A percentile compares a stretch with the other conserved stretches of the same genome.
phyloP scores from a whole-genome alignment of 345 rosid species.

The Geranium rotundifolium region DNA sequence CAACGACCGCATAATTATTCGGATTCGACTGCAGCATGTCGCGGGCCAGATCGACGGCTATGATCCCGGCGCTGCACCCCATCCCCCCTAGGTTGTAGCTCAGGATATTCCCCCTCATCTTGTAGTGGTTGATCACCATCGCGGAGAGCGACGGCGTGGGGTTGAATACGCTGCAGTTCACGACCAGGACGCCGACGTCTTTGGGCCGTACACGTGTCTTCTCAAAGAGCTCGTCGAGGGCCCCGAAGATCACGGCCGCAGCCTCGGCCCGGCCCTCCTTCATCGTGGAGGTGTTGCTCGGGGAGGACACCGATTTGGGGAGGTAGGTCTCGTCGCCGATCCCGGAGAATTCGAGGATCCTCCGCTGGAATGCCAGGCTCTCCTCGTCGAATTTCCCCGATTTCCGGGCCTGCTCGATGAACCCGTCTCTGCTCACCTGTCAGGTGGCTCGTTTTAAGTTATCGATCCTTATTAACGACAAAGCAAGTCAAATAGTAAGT shows the following conservation, averaged over 20 bases:
- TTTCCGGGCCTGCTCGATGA: constrained; percentile 42
- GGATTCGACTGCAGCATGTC: constrained; percentile 93
- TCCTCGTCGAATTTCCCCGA: constrained; percentile 63
- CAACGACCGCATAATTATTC: constrained; percentile 67
- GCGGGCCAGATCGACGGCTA: constrained; percentile 67
- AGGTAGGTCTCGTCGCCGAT: constrained; percentile 76
- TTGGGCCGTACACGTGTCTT: constrained; percentile 72
- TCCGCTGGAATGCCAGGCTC: constrained; percentile 47
- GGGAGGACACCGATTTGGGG: constrained; percentile 44
- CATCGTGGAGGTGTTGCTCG: constrained; percentile 62
- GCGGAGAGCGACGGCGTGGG: constrained; percentile 90
- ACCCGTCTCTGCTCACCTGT: constrained; percentile 63
- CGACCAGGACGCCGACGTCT: constrained; percentile 80
- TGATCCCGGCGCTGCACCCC: constrained; percentile 94
- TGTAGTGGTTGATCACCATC: constrained; percentile 88
- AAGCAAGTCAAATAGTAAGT: background rate
- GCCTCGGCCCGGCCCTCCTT: constrained; percentile 83
- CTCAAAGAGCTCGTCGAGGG: constrained; percentile 77
- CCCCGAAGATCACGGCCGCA: constrained; percentile 66
- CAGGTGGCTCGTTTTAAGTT: background rate
- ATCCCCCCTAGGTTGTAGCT: constrained; percentile 92
- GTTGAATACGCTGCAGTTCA: constrained; percentile 89
- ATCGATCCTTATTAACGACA: background rate
- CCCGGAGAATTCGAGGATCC: constrained; percentile 68
- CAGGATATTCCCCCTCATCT: constrained; percentile 85